Percentiles rank a stretch among this genome's conserved stretches.
Conservation (phyloP, 139 green algal genomes). For the Chlamydomonas applanata region DNA sequence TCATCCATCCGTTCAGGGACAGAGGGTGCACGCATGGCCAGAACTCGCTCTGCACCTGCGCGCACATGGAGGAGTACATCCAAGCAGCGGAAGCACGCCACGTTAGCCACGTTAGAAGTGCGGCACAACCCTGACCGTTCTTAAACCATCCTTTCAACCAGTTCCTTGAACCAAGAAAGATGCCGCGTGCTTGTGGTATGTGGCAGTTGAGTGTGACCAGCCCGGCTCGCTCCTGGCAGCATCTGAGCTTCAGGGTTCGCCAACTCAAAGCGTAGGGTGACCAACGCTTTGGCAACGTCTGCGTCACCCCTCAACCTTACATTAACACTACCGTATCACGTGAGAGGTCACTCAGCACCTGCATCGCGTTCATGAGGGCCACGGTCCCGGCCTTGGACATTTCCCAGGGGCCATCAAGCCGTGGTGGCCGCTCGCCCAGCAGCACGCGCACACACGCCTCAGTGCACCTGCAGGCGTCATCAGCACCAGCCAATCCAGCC, state of each 20-base stretch:
- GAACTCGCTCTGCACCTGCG: constrained; percentile 30
- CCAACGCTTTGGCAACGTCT: not conserved
- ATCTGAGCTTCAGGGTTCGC: too few relatives aligned
- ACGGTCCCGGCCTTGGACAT: constrained; percentile 17
- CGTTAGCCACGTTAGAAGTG: too few relatives aligned
- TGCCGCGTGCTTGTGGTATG: too few relatives aligned
- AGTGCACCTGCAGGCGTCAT: constrained; percentile 24
- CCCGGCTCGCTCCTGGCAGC: too few relatives aligned
- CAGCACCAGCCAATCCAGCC: not conserved
- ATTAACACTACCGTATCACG: not conserved
- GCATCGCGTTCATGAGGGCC: constrained; percentile 41
- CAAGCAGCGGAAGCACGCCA: not conserved
- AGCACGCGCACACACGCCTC: constrained; percentile 67
- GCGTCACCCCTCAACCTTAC: not conserved
- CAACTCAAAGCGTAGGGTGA: too few relatives aligned
- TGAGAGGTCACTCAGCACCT: constrained; percentile 2
- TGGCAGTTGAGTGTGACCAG: too few relatives aligned
- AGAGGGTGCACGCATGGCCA: constrained; percentile 21
- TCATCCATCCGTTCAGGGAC: constrained; percentile 31
- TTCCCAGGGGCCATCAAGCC: constrained; percentile 20
- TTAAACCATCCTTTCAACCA: too few relatives aligned
- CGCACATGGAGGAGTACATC: not conserved
- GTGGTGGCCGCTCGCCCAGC: constrained; percentile 53
- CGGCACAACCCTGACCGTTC: too few relatives aligned
- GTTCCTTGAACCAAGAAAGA: too few relatives aligned